Evolutionary conservation across 139 green algal species (phyloP).

Genomic region (Chlorella sp.): DNA sequence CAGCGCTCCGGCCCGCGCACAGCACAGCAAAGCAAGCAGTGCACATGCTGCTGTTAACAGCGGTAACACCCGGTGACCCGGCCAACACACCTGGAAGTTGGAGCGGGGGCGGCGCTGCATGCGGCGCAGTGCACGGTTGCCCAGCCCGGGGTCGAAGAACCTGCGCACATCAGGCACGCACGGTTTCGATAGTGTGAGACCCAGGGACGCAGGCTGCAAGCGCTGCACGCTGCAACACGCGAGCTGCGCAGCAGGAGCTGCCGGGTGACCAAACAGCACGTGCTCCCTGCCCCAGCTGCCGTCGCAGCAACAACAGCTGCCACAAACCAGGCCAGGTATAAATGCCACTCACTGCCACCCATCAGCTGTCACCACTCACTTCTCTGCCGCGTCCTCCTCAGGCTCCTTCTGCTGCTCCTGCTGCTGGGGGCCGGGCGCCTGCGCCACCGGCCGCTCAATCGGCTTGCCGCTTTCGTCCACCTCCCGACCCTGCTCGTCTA

Average conservation of each 20-base stretch:
- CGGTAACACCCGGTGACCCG: too few relatives aligned
- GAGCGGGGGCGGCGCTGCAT: constrained; percentile 38
- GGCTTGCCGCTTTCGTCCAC: constrained; percentile 45
- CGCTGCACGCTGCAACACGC: background rate
- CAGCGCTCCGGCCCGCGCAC: too few relatives aligned
- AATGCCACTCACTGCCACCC: too few relatives aligned
- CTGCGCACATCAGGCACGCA: too few relatives aligned
- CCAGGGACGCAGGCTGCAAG: background rate
- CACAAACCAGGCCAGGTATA: too few relatives aligned
- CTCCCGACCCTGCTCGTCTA: constrained; percentile 65
- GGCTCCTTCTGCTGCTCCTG: constrained; percentile 31
- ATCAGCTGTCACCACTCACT: constrained; percentile 6
- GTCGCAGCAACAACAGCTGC: too few relatives aligned
- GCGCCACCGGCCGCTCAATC: constrained; percentile 15
- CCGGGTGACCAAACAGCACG: background rate
- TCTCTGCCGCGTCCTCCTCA: constrained; percentile 5
- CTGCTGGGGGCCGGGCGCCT: constrained; percentile 14
- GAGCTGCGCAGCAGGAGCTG: background rate
- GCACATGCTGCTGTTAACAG: too few relatives aligned
- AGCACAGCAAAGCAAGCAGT: too few relatives aligned
- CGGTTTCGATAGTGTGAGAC: too few relatives aligned
- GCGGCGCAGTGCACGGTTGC: constrained; percentile 28
- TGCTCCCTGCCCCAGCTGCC: too few relatives aligned
- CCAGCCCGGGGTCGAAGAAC: constrained; percentile 73
- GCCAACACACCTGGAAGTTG: constrained; percentile 41